A percentile compares a stretch with the other conserved stretches of the same genome.
Conservation (phyloP, 139 green algal species). For the Asterochloris erici region DNA sequence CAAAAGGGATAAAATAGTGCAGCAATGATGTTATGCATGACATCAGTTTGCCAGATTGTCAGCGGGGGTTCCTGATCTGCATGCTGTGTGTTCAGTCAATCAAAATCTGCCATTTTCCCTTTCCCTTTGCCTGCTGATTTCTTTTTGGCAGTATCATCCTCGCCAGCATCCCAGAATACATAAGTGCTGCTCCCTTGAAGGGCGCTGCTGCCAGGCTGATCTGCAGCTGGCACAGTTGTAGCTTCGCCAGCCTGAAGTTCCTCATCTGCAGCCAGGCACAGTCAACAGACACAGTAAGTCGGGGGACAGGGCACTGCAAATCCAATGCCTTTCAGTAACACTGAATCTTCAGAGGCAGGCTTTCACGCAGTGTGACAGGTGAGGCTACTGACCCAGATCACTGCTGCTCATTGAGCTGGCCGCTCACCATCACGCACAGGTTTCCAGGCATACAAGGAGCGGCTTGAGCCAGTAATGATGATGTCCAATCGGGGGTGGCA, state of each 20-base stretch:
- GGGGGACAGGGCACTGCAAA: not conserved
- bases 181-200: conserved; percentile 1
- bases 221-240: not conserved
- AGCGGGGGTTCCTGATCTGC: not conserved
- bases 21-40: not conserved
- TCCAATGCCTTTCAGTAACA: too few species aligned
- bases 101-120: not conserved
- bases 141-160: not conserved
- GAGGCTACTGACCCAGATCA: too few species aligned
- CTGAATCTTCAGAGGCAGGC: too few species aligned
- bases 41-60: not conserved
- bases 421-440: conserved; percentile 6
- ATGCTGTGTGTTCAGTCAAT: not conserved
- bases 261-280: not conserved
- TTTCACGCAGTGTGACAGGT: too few species aligned
- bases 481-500: conserved; percentile 70
- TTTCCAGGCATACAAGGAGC: conserved; percentile 45
- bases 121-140: not conserved
- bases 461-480: conserved; percentile 48
- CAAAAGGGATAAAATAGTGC: not conserved
- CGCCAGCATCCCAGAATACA: conserved; percentile 4
- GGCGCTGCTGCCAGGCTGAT: conserved; percentile 7
- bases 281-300: too few species aligned
- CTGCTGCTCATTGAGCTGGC: too few species aligned
- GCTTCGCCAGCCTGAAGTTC: not conserved